Base-by-base conservation (phyloP, 2,329 filamentous ascomycete species). In the Incumbomyces lentus region DNA sequence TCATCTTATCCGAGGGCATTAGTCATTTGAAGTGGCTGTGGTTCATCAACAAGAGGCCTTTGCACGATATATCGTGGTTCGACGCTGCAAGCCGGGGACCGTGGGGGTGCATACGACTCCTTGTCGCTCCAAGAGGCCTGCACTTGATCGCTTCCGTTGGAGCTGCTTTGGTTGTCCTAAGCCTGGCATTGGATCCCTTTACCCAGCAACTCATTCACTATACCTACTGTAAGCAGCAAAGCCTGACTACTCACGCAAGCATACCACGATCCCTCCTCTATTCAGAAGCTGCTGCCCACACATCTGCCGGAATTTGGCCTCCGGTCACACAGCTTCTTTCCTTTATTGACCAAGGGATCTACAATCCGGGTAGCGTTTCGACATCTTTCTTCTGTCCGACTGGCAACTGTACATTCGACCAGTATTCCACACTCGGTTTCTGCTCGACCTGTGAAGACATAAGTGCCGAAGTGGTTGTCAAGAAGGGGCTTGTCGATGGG, bases 11-110 rank as follows among this genome's bases (percentile, higher is more conserved):
- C 2, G 50, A 56, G 11, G 60, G 58, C 42, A 49, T 62, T n/a
- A 52, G 60, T 39, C 58, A 62, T 42, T 49, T 63, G 4, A 62
- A 63, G 43, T 63, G 58, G 60, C 52, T 54, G 11, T 53, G 49
- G 19, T 49, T 49, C 7, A 40, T 44, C 35, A 34, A 40, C 8
- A 50, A 50, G 6, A 36, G 44, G 1, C 51, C 52, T 13, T 49
- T 62, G 3, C 48, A 52, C 1, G 34, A 61, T 12, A 40, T 61
- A 12, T 53, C 61, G 40, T 40, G 54, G 2, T 51, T 58, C 11
- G 61, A 63, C 12, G 48, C 57, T 36, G 61, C 58, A 6, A 60
- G 58, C 19, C 46, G 58, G 22, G 59, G 60, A 4, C 53, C 59
- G 6, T 57, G 54, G 53, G 60, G 60, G 1, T 43, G 59, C 12